phyloP scores from a whole-genome alignment of 1,284 basidiomycete genomes.

The Phellinidium pouzarii region DNA sequence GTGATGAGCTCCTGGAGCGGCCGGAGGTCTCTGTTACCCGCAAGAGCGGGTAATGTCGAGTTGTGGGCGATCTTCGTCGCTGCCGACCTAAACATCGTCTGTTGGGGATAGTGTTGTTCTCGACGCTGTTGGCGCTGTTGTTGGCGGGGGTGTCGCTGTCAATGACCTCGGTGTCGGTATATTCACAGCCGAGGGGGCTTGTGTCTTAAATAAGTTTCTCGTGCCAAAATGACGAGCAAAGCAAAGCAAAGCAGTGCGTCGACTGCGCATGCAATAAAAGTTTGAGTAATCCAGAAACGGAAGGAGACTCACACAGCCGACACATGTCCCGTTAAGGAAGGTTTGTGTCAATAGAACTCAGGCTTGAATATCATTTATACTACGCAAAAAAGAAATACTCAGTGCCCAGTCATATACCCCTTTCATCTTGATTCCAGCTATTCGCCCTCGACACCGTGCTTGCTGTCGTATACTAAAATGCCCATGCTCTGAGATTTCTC shows the following conservation, averaged over 20 bases:
- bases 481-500: not conserved
- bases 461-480: constrained; percentile 37
- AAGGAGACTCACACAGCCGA: no score
- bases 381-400: no score
- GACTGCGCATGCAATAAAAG: no score
- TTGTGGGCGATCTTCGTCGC: constrained; percentile 81
- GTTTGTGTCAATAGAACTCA: no score
- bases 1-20: constrained; percentile 85
- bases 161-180: no score
- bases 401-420: constrained; percentile 25
- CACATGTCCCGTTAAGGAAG: no score
- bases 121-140: not conserved
- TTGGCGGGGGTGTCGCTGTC: constrained; percentile 1
- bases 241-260: no score
- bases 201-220: no score
- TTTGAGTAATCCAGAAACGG: no score
- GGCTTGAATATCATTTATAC: no score
- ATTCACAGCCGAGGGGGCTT: not conserved
- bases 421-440: no score
- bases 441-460: constrained; percentile 32
- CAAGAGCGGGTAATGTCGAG: constrained; percentile 68
- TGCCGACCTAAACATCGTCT: constrained; percentile 62
- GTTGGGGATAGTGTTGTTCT: not conserved
- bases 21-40: constrained; percentile 77
- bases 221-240: no score